Conservation (phyloP, 129 eudicot species). For the Escallonia herrerae region DNA sequence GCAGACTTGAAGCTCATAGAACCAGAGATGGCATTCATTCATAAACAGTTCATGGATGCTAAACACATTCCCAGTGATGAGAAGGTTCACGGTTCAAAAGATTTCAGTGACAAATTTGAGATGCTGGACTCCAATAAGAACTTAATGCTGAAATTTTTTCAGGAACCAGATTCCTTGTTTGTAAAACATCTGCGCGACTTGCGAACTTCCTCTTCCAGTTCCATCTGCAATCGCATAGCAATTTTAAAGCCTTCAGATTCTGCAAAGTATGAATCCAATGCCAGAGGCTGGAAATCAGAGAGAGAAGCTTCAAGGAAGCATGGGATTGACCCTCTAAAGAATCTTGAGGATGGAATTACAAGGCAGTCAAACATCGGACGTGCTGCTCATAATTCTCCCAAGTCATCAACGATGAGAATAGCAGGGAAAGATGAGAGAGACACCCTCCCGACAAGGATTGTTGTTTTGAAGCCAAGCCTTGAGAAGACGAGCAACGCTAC, state of each 20-base stretch:
- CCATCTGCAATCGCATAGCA: constrained; percentile 40
- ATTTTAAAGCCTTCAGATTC: constrained; percentile 46
- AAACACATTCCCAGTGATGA: constrained; percentile 37
- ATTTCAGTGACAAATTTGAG: constrained; percentile 40
- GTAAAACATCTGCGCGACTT: constrained; percentile 39
- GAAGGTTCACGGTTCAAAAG: constrained; percentile 40
- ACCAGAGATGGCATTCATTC: constrained; percentile 47
- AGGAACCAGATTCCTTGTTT: constrained; percentile 48
- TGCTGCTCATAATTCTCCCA: constrained; percentile 19
- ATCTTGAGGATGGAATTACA: constrained; percentile 25
- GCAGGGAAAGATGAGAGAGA: constrained; percentile 27
- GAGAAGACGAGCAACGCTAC: constrained; percentile 20
- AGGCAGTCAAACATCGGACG: constrained; percentile 11
- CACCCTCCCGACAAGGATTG: constrained; percentile 57
- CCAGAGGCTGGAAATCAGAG: constrained; percentile 44
- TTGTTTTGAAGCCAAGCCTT: constrained; percentile 57
- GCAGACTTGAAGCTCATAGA: constrained; percentile 28
- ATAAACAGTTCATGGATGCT: constrained; percentile 34
- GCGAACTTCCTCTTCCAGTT: constrained; percentile 32
- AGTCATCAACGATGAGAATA: constrained; percentile 19
- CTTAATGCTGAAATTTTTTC: constrained; percentile 50
- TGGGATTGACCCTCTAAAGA: constrained; percentile 25
- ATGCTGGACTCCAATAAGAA: constrained; percentile 49
- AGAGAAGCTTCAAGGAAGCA: constrained; percentile 26
- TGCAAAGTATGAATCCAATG: constrained; percentile 30